Conservation (phyloP, 306 rosid species). For the Prunus fruticosa region DNA sequence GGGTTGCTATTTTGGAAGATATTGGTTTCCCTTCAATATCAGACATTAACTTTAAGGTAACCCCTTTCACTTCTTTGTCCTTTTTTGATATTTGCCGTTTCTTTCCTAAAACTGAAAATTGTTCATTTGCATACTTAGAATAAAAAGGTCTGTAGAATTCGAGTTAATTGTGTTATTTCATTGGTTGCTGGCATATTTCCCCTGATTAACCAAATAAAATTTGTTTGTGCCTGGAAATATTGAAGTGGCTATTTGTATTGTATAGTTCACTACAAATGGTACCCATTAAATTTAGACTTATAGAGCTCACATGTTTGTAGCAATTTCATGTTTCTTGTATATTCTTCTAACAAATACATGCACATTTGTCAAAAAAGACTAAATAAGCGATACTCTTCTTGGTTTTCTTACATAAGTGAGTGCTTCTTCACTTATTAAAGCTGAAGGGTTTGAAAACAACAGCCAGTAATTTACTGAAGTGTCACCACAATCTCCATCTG, state of each 20-base stretch:
- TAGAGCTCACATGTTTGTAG: neutral
- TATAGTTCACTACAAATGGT: neutral
- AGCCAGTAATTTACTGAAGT: neutral
- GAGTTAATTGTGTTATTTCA: neutral
- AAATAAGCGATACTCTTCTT: neutral
- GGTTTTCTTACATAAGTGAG: neutral
- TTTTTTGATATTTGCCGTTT: neutral
- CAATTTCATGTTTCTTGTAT: neutral
- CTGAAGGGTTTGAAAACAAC: conserved; percentile 1
- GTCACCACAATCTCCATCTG: neutral
- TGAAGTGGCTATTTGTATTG: neutral
- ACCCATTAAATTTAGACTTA: neutral
- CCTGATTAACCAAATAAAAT: neutral
- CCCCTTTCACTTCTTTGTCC: neutral
- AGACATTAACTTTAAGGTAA: conserved; percentile 85
- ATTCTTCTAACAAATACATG: neutral
- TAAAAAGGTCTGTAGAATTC: neutral
- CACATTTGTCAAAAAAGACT: neutral
- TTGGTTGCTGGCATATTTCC: neutral
- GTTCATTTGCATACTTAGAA: conserved; percentile 6
- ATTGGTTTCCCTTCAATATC: conserved; percentile 52
- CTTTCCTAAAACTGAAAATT: neutral
- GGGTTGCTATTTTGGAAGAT: conserved; percentile 56
- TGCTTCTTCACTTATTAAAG: neutral
- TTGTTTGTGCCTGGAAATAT: neutral